Evolutionary conservation across 164 flowering plant species (phyloP).

Genomic region (Liriodendron chinense): DNA sequence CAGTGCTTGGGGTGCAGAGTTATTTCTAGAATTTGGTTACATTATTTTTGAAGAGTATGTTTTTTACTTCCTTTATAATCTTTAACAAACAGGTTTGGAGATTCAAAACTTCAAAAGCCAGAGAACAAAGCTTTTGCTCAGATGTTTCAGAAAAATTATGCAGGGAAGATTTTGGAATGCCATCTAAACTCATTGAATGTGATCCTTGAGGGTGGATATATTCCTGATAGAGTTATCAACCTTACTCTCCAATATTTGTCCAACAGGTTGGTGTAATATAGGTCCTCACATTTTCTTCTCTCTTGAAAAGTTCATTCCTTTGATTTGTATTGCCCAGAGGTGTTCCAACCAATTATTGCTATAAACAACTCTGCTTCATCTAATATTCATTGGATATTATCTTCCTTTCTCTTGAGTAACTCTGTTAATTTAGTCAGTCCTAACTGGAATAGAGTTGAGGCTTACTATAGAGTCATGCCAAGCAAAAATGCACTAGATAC

Average conservation of each 20-base stretch:
- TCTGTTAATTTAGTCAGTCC: not conserved
- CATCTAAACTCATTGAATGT: conserved; percentile 83
- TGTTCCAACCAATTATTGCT: not conserved
- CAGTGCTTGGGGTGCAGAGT: conserved; percentile 8
- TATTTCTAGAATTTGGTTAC: not conserved
- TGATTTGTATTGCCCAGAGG: not conserved
- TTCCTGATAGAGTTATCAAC: conserved; percentile 94
- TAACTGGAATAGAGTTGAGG: not conserved
- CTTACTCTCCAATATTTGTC: conserved; percentile 89
- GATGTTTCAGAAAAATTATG: conserved; percentile 86
- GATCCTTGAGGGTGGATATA: conserved; percentile 84
- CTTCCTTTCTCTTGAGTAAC: not conserved
- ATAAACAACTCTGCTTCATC: too few relatives aligned
- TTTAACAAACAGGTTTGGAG: conserved; percentile 72
- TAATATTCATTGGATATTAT: not conserved
- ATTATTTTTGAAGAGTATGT: not conserved
- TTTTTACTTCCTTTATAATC: not conserved
- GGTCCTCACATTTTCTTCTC: not conserved
- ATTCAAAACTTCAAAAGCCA: conserved; percentile 80
- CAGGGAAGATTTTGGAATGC: conserved; percentile 88
- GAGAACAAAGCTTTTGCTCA: conserved; percentile 95
- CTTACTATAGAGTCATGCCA: not conserved
- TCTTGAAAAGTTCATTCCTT: not conserved
- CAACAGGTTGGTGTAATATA: conserved; percentile 61
- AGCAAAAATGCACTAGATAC: too few relatives aligned